Evolutionary conservation across 352 stramenopile species (phyloP), one percentile per base, ranked within the genome.

Genomic region (Phytophthora pistaciae): DNA sequence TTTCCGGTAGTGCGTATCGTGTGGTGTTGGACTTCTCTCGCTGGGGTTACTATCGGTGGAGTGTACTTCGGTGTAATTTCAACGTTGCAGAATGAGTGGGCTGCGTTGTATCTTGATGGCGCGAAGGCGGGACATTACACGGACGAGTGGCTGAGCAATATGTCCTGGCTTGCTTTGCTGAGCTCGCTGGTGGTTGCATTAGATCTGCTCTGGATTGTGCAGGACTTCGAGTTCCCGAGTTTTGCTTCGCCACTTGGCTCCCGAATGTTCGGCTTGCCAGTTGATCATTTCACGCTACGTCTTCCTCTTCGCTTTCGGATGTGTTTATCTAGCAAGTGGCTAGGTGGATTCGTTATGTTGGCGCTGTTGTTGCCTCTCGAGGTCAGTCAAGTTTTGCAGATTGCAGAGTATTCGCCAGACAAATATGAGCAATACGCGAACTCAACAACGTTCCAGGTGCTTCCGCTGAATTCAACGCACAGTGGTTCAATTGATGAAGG

Each of bases 181-280:
- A 68, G 68, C 23, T 72, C 78, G 1, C 59, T 78, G 0, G 54
- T 85, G 23, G 66, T 92, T 4, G 56, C 56, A 20, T 68, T 91
- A 29, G 80, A 92, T 63, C 1, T 90, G 0, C 31, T 87, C 13
- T 91, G 80, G 82, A 14, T 90, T 9, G 44, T 87, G 9, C 83
- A 91, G 44, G 79, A 87, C 46, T 87, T 63, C 33, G 33, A 79
- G 23, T 92, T 91, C 49, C 82, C 84, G n/a, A 68, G 63, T 11
- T 85, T 91, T 69, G 62, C 70, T 6, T 80, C 79, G 1, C 50
- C 67, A 6, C 23, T 77, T 38, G 79, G 77, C 3, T 61, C 61
- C 3, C 74, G 68, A 44, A 64, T 88, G 4, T 90, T 86, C 71
- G 84, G 82, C 4, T 72, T 85, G 5, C 50, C 75, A 20, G 40